These are phyloP conservation scores for Epichloe hybrida DNA, from an alignment of 2,329 filamentous ascomycete genomes.

Conservation along the genomic window DNA sequence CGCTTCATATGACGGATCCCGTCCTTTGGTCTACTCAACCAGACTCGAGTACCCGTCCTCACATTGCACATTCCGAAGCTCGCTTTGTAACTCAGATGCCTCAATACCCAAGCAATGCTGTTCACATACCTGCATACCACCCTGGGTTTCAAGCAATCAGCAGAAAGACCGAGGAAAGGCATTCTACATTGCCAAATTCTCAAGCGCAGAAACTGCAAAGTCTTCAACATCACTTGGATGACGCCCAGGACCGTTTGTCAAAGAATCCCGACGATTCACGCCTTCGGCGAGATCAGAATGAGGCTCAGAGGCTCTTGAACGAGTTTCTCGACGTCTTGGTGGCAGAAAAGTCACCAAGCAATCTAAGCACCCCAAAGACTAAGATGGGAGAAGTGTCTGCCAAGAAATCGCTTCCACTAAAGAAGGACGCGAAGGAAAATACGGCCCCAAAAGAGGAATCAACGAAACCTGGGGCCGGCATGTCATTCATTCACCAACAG, in stretches of 20 bases:
- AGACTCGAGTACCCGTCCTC: not conserved
- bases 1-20: not conserved
- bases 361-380: not conserved
- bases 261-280: constrained; percentile 10
- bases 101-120: not conserved
- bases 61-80: not conserved
- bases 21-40: not conserved
- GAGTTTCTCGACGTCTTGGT: constrained; percentile 12
- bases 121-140: not conserved
- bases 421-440: constrained; percentile 1
- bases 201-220: constrained; percentile 9
- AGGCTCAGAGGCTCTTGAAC: constrained; percentile 19
- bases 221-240: constrained; percentile 16
- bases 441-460: not conserved
- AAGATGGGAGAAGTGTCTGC: not conserved
- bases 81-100: not conserved
- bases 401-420: constrained; percentile 7
- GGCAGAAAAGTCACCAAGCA: not conserved
- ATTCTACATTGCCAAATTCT: not conserved
- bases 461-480: not conserved
- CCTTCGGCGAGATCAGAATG: constrained; percentile 13
- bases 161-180: not conserved
- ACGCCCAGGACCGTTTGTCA: constrained; percentile 13
- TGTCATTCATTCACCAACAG: not conserved
- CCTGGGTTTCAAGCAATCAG: not conserved